These are phyloP conservation scores for Phytophthora idaei DNA, from an alignment of 352 stramenopile genomes.

Conservation along the genomic window DNA sequence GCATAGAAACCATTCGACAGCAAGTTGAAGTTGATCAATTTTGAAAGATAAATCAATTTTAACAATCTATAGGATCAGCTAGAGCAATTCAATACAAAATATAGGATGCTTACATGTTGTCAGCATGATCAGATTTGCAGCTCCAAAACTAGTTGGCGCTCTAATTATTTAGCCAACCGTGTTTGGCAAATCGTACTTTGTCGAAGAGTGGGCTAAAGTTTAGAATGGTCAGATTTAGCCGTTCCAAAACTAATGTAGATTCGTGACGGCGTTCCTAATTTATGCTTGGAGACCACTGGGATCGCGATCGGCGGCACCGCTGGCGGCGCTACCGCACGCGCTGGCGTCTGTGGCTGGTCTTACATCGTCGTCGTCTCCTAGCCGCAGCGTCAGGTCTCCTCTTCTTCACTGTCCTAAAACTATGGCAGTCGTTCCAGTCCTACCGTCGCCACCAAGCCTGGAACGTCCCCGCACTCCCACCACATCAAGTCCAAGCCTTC, in stretches of 20 bases:
- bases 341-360: slow-evolving; percentile 27
- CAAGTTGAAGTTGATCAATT: too few relatives aligned
- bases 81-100: too few relatives aligned
- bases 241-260: too few relatives aligned
- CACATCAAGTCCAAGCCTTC: slow-evolving; percentile 29
- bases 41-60: too few relatives aligned
- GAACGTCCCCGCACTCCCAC: neutral
- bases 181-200: too few relatives aligned
- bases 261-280: neutral
- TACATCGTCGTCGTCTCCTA: neutral
- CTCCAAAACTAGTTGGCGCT: neutral
- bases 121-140: too few relatives aligned
- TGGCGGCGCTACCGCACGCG: slow-evolving; percentile 27
- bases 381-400: neutral
- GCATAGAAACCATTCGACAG: neutral
- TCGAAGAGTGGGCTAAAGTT: too few relatives aligned
- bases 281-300: slow-evolving; percentile 21
- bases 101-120: too few relatives aligned
- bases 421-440: slow-evolving; percentile 1
- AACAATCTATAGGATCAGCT: too few relatives aligned
- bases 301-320: slow-evolving; percentile 11
- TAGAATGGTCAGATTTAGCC: too few relatives aligned
- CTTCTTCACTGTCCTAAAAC: slow-evolving; percentile 6
- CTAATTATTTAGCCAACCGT: neutral
- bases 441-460: slow-evolving; percentile 15